Percentiles rank a stretch among this genome's conserved stretches.
phyloP scores from a whole-genome alignment of 495 filamentous ascomycete species.

The Annulohypoxylon bovei region DNA sequence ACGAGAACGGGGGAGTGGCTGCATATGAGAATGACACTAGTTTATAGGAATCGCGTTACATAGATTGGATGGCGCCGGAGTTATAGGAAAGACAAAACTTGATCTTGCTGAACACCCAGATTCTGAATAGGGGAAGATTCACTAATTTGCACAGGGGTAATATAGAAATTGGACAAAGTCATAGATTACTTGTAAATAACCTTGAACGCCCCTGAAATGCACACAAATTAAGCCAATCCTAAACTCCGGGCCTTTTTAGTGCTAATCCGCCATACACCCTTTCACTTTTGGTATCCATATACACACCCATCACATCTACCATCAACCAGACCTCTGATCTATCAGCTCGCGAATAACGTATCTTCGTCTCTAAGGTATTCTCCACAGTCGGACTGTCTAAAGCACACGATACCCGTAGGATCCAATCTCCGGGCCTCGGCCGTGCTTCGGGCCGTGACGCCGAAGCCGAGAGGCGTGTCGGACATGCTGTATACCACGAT shows the following conservation, averaged over 20 bases:
- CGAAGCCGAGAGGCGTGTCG: slow-evolving; percentile 78
- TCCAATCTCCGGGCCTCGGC: slow-evolving; percentile 82
- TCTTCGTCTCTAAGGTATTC: slow-evolving; percentile 89
- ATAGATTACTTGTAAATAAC: slow-evolving; percentile 27
- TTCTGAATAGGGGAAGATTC: slow-evolving; percentile 1
- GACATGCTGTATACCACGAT: slow-evolving; percentile 80
- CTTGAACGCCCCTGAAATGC: slow-evolving; percentile 36
- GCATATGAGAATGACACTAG: slow-evolving; percentile 42
- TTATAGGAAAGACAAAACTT: slow-evolving; percentile 3
- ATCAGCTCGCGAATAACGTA: slow-evolving; percentile 61
- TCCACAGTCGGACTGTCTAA: slow-evolving; percentile 88
- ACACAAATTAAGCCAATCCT: slow-evolving; percentile 25
- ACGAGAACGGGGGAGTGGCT: slow-evolving; percentile 41
- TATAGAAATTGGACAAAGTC: slow-evolving; percentile 15
- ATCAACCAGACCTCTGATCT: background rate
- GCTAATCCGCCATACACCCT: slow-evolving; percentile 3
- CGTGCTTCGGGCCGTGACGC: slow-evolving; percentile 83
- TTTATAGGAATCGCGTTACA: slow-evolving; percentile 20
- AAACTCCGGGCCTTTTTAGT: slow-evolving; percentile 33
- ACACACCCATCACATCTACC: background rate
- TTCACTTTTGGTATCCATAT: slow-evolving; percentile 8
- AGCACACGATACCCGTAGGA: slow-evolving; percentile 85
- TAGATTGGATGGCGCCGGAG: slow-evolving; percentile 24
- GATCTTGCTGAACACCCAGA: slow-evolving; percentile 1
- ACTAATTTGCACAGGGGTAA: background rate